phyloP scores from a whole-genome alignment of 805 yeast species.

The Wickerhamomyces tratensis region DNA sequence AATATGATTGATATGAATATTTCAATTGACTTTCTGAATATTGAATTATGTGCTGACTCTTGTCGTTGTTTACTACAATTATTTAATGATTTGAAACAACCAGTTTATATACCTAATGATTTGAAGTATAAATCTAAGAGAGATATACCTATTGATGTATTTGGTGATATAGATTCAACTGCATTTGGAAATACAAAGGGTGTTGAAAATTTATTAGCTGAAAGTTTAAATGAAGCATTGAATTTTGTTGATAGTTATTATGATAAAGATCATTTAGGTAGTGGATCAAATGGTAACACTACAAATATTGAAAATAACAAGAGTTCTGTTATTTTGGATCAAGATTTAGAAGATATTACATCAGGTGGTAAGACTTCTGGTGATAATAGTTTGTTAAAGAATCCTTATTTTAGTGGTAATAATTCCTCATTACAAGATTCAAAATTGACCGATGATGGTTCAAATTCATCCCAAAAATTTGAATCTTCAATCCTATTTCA shows the following conservation, averaged over 20 bases:
- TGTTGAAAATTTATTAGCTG: not conserved
- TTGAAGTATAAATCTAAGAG: conserved; percentile 40
- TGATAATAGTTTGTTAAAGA: conserved; percentile 1
- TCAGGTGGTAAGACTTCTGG: conserved; percentile 5
- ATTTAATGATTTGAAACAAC: conserved; percentile 62
- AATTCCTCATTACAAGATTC: not conserved
- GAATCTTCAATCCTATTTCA: conserved; percentile 13
- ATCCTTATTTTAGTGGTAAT: conserved; percentile 8
- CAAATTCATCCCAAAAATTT: conserved; percentile 1
- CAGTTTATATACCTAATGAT: conserved; percentile 47
- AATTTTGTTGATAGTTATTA: conserved; percentile 18
- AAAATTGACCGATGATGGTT: not conserved
- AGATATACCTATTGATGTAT: conserved; percentile 24
- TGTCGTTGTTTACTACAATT: conserved; percentile 61
- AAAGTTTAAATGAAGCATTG: conserved; percentile 5
- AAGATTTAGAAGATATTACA: conserved; percentile 20
- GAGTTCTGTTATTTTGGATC: conserved; percentile 17
- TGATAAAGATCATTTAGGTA: conserved; percentile 8
- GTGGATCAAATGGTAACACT: not conserved
- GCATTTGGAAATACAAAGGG: conserved; percentile 12
- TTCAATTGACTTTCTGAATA: conserved; percentile 34
- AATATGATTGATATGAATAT: conserved; percentile 32
- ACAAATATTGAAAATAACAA: conserved; percentile 1
- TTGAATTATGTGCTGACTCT: conserved; percentile 79
- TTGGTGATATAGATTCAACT: conserved; percentile 28